phyloP scores from a whole-genome alignment of 352 stramenopile species.

The Phytophthora sp. region DNA sequence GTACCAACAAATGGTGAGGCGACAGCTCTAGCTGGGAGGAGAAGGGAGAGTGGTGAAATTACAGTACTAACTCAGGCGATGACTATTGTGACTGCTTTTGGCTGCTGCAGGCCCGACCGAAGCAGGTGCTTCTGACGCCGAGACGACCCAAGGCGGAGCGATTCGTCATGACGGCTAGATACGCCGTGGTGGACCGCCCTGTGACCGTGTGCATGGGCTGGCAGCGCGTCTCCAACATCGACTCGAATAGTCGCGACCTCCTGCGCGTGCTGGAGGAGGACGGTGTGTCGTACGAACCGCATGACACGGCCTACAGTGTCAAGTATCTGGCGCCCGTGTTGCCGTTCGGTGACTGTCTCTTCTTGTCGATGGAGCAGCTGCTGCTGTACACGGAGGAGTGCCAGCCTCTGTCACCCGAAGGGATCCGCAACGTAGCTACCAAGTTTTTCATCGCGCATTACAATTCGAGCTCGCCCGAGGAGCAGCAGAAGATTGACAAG shows the following conservation, averaged over 20 bases:
- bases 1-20: conserved; percentile 77
- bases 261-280: conserved; percentile 84
- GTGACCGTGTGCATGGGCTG: conserved; percentile 89
- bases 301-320: conserved; percentile 89
- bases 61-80: background rate
- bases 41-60: too few species aligned
- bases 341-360: conserved; percentile 87
- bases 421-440: conserved; percentile 75
- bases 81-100: conserved; percentile 11
- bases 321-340: conserved; percentile 86
- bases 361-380: conserved; percentile 88
- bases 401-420: conserved; percentile 68
- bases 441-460: conserved; percentile 85
- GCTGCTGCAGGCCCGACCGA: conserved; percentile 47
- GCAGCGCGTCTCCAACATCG: conserved; percentile 78
- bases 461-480: conserved; percentile 54
- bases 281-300: conserved; percentile 83
- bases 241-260: conserved; percentile 74
- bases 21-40: too few species aligned
- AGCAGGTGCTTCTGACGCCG: conserved; percentile 70
- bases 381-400: conserved; percentile 87
- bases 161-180: conserved; percentile 66
- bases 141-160: conserved; percentile 54
- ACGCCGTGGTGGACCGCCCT: conserved; percentile 66
- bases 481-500: conserved; percentile 81